Conservation (phyloP, 2,329 filamentous ascomycete genomes). For the Colletotrichum cuscutae region DNA sequence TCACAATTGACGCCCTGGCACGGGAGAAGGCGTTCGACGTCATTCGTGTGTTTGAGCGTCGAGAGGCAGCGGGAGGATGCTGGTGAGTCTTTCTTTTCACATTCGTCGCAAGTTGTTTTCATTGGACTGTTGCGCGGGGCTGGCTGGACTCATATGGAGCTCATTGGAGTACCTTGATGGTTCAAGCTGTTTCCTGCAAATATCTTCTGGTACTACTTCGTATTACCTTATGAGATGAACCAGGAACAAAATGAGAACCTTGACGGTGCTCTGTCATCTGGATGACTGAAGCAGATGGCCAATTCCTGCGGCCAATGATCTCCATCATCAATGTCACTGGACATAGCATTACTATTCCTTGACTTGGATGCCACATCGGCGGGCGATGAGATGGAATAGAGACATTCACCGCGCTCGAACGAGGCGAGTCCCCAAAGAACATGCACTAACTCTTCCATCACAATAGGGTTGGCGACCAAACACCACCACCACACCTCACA, state of each 20-base stretch:
- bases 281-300: not conserved
- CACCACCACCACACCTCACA: conserved; percentile 51
- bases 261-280: not conserved
- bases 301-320: not conserved
- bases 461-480: conserved; percentile 54
- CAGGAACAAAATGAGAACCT: not conserved
- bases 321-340: not conserved
- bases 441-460: conserved; percentile 13
- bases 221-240: no score
- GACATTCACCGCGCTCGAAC: not conserved
- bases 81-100: conserved; percentile 56
- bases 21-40: conserved; percentile 68
- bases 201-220: not conserved
- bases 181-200: not conserved
- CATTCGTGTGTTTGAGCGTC: conserved; percentile 71
- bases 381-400: not conserved
- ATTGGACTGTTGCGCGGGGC: not conserved
- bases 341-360: no score
- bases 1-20: conserved; percentile 68
- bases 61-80: conserved; percentile 68
- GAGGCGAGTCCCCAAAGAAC: not conserved
- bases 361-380: no score
- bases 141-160: not conserved
- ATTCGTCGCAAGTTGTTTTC: not conserved
- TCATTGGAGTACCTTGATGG: conserved; percentile 11